These are phyloP conservation scores for Poa pratensis DNA, from an alignment of 176 grass and related monocot genomes.

Conservation along the genomic window DNA sequence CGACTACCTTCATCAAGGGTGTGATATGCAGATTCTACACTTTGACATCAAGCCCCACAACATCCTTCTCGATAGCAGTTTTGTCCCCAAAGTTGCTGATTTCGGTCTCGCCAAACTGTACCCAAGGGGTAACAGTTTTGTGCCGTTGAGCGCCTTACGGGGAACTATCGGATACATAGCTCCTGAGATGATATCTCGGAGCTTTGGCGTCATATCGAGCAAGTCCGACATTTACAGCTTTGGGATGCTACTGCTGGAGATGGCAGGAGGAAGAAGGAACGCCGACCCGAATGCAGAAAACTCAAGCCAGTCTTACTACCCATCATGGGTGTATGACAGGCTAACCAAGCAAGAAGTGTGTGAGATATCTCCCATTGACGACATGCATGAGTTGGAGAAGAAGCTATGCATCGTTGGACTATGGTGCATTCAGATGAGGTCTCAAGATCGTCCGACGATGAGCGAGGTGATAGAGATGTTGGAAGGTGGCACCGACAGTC, in stretches of 20 bases:
- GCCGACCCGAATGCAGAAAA: neutral
- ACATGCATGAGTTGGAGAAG: constrained; percentile 50
- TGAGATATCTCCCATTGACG: neutral
- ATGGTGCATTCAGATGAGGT: constrained; percentile 60
- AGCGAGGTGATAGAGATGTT: constrained; percentile 49
- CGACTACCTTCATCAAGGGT: constrained; percentile 59
- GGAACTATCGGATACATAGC: neutral
- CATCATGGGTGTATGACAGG: constrained; percentile 35
- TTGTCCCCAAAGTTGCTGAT: constrained; percentile 55
- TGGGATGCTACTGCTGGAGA: constrained; percentile 36
- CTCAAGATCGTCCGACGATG: constrained; percentile 36
- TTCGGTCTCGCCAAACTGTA: constrained; percentile 66
- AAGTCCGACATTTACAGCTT: constrained; percentile 48
- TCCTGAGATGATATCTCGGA: constrained; percentile 10
- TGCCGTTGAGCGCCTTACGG: constrained; percentile 22
- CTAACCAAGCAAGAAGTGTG: neutral
- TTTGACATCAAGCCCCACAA: constrained; percentile 74
- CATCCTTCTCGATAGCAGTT: constrained; percentile 49
- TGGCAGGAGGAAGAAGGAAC: constrained; percentile 47
- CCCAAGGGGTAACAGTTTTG: constrained; percentile 46
- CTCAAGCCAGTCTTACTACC: constrained; percentile 48
- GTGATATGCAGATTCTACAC: constrained; percentile 67
- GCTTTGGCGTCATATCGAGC: constrained; percentile 46
- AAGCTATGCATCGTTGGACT: constrained; percentile 50
- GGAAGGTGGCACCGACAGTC: constrained; percentile 12